These are phyloP conservation scores for Acer negundo DNA, from an alignment of 345 rosid genomes.

Conservation along the genomic window DNA sequence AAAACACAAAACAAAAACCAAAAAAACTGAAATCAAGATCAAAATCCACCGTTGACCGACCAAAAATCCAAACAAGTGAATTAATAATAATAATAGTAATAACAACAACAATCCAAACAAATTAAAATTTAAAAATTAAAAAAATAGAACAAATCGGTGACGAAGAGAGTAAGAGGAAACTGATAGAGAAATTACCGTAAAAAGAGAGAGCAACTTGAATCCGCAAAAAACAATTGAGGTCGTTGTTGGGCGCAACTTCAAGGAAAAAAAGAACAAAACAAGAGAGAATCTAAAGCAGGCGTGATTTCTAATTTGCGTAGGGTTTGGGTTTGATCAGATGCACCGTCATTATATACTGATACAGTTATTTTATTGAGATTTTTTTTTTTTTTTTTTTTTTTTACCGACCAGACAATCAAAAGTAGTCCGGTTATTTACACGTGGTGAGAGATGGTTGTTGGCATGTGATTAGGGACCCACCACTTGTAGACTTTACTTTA, in stretches of 20 bases:
- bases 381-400: too few relatives aligned
- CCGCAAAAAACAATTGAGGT: background rate
- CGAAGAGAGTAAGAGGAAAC: background rate
- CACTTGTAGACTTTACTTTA: background rate
- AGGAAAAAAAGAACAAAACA: background rate
- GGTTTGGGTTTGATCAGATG: slow-evolving; percentile 2
- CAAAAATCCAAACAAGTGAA: background rate
- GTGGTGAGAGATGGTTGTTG: background rate
- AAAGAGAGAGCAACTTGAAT: background rate
- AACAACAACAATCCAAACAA: background rate
- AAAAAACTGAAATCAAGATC: slow-evolving; percentile 7
- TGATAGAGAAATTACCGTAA: slow-evolving; percentile 3
- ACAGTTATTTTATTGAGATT: background rate
- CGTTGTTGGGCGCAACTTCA: background rate
- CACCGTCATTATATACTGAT: too few relatives aligned
- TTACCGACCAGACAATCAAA: background rate
- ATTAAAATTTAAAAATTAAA: too few relatives aligned
- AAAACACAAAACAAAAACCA: background rate
- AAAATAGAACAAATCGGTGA: background rate
- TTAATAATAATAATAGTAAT: background rate
- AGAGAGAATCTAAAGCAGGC: background rate
- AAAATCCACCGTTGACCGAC: slow-evolving; percentile 1
- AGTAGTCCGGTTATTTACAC: slow-evolving; percentile 9
- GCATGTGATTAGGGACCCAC: background rate
- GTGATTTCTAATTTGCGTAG: background rate